Conservation (phyloP, 1,139 yeast species). For the Kodamaea sp. region DNA sequence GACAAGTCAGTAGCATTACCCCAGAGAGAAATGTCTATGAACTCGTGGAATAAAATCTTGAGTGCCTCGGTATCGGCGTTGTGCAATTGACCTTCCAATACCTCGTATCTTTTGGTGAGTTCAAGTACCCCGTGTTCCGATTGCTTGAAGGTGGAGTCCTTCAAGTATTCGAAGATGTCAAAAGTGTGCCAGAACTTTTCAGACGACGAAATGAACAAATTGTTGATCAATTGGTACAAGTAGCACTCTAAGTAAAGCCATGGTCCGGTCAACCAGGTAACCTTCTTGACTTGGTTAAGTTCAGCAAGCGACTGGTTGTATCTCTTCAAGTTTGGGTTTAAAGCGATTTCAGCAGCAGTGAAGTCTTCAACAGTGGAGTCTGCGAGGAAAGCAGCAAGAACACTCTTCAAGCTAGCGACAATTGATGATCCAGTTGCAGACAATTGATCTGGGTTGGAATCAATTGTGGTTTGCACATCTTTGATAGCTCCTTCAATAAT, state of each 20-base stretch:
- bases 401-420: slow-evolving; percentile 36
- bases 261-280: slow-evolving; percentile 86
- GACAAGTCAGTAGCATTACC: slow-evolving; percentile 97
- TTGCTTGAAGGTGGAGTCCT: slow-evolving; percentile 71
- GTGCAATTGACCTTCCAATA: slow-evolving; percentile 37
- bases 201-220: slow-evolving; percentile 35
- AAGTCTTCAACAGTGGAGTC: slow-evolving; percentile 47
- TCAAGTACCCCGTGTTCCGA: slow-evolving; percentile 81
- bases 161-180: slow-evolving; percentile 73
- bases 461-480: slow-evolving; percentile 45
- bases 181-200: slow-evolving; percentile 51
- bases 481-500: slow-evolving; percentile 68
- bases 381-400: slow-evolving; percentile 39
- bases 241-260: slow-evolving; percentile 91
- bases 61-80: slow-evolving; percentile 34
- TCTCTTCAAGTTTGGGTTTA: slow-evolving; percentile 46
- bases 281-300: slow-evolving; percentile 24
- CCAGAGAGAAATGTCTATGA: slow-evolving; percentile 89
- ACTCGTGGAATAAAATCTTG: slow-evolving; percentile 67
- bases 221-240: slow-evolving; percentile 67
- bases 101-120: slow-evolving; percentile 66
- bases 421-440: slow-evolving; percentile 34
- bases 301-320: slow-evolving; percentile 50
- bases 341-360: slow-evolving; percentile 36
- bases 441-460: slow-evolving; percentile 11